Base-by-base conservation (phyloP, 768 basidiomycete genomes). In the Suillus placidus region DNA sequence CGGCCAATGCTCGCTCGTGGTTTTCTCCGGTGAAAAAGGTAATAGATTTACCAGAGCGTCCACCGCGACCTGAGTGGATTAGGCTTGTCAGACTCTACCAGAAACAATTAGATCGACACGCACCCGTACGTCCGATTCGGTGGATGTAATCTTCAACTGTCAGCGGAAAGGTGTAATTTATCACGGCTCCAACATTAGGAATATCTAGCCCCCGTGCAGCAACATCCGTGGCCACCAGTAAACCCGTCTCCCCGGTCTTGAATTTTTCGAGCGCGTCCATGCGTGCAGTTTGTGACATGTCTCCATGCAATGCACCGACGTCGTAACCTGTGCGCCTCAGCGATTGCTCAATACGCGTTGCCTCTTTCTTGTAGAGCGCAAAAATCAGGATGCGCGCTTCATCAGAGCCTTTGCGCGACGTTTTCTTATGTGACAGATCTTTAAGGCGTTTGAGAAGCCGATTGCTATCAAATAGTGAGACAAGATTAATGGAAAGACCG, bases 161-260 rank as follows among this genome's bases (percentile, higher is more conserved):
- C 73, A 99, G 81, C 47, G 97, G 97, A 80, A 96, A 98, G n/a
- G 93, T 96, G 73, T 97, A 97, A 79, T 98, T 97, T 76, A 99
- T 87, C 56, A 99, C 97, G 32, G 90, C 86, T 32, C 88, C 92
- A 37, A 99, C 97, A 73, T 97, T 90, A 2, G 97, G 96, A 71
- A 99, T 99, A 81, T 99, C 97, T 68, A 99, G 81, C 10, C 97
- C 97, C 62, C 97, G 88, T 55, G 97, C 95, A 7, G 97, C 97
- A 10, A 99, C 97, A 75, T 99, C 97, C 30, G 94, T 99, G 10
- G 97, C 97, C 60, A 99, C 97, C 68, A 99, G 82, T 34, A 99
- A 74, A 49, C 89, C 87, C 8, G 88, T 91, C 60, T 82, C 84
- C 3, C 96, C 97, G 38, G 82, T 86, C 76, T 95, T 89, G 82